Percentiles rank a stretch among this genome's conserved stretches.
Evolutionary conservation across 768 basidiomycete genomes (phyloP).

Genomic region (Aureoboletus auriporus): DNA sequence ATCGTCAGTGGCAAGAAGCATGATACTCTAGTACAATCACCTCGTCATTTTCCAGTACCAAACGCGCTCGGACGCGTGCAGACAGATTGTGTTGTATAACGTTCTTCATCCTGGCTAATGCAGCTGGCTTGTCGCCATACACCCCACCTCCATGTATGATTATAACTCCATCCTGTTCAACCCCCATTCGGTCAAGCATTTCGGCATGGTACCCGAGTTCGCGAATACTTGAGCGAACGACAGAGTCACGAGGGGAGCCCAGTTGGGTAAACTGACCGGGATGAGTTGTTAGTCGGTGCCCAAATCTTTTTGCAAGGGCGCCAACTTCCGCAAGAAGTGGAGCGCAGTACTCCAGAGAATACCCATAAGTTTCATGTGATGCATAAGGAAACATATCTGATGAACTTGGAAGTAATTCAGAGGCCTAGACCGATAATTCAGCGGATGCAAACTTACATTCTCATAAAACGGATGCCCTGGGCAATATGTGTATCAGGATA

Average conservation of each 20-base stretch:
- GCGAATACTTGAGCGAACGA: constrained; percentile 70
- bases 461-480: constrained; percentile 78
- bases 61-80: constrained; percentile 59
- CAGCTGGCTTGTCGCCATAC: constrained; percentile 73
- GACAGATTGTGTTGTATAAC: constrained; percentile 60
- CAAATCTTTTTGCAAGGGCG: constrained; percentile 60
- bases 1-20: background rate
- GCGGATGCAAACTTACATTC: constrained; percentile 38
- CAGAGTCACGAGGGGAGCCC: constrained; percentile 71
- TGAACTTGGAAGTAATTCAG: constrained; percentile 36
- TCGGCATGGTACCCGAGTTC: constrained; percentile 87
- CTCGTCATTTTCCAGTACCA: constrained; percentile 96
- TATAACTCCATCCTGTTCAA: constrained; percentile 83
- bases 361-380: constrained; percentile 75
- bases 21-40: constrained; percentile 30
- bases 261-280: constrained; percentile 86
- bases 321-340: constrained; percentile 54
- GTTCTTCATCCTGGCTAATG: constrained; percentile 69
- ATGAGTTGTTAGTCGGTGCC: constrained; percentile 80
- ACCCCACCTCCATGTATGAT: constrained; percentile 85
- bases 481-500: background rate
- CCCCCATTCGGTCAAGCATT: constrained; percentile 81
- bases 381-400: constrained; percentile 95
- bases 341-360: constrained; percentile 73
- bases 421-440: background rate